Percentiles rank a stretch among this genome's conserved stretches.
Evolutionary conservation across 2,329 filamentous ascomycete species (phyloP).

Genomic region (Alternaria sp.): DNA sequence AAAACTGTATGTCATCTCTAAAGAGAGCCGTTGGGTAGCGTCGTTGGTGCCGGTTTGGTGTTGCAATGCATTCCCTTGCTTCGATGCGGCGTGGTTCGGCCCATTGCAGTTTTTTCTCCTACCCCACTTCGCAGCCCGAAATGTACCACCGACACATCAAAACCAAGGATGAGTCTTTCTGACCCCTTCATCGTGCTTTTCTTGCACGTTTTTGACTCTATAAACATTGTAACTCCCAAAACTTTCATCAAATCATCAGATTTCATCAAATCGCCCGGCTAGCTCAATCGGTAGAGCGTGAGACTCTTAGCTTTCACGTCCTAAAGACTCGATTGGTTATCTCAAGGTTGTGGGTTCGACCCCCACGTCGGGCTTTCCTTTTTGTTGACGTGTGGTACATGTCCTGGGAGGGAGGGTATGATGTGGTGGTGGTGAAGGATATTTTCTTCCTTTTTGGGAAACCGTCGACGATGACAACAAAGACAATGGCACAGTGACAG

Average conservation of each 20-base stretch:
- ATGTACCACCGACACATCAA: neutral
- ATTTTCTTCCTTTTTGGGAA: neutral
- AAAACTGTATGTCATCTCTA: neutral
- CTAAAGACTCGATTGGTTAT: constrained; percentile 6
- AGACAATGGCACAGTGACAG: neutral
- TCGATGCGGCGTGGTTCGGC: neutral
- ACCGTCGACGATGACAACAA: neutral
- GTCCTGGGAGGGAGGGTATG: neutral
- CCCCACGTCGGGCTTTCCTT: constrained; percentile 1
- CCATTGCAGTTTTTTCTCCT: neutral
- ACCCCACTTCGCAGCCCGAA: neutral
- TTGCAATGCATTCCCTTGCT: neutral
- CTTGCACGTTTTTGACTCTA: neutral
- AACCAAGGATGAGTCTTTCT: too few relatives aligned
- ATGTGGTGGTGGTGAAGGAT: neutral
- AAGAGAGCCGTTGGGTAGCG: neutral
- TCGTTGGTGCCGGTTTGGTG: neutral
- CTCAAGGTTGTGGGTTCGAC: constrained; percentile 7
- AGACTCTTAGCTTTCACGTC: constrained; percentile 43
- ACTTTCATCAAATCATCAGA: neutral
- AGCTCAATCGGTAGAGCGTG: constrained; percentile 51
- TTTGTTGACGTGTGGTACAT: neutral
- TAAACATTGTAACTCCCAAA: fast-evolving
- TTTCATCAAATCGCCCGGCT: constrained; percentile 16
- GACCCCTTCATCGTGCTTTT: neutral